Base-by-base conservation (phyloP, 768 basidiomycete genomes). In the Agrocybe pediades region DNA sequence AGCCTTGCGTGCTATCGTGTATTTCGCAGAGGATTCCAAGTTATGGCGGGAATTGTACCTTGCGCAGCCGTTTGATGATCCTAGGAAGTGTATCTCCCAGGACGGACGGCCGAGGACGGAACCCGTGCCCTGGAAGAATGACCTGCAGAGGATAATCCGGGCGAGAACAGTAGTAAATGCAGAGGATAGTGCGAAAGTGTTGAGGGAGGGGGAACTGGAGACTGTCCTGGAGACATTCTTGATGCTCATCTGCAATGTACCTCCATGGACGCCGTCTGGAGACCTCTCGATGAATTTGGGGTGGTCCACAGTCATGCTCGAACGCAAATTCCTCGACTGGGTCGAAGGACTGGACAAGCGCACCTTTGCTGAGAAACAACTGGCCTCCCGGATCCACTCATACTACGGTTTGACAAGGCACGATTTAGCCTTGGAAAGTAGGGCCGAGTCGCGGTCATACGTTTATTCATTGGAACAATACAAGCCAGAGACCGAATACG, bases 31-130 rank as follows among this genome's bases (percentile, higher is more conserved):
- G 8, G 74, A 80, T 57, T 71, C 71, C 23, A 70, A 80, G 44
- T 68, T 88, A 30, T 91, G 89, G 89, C 78, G 85, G 7, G 69
- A 67, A 8, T 73, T 90, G 5, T 91, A 89, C 66, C 83, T 91
- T 40, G 60, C 68, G 0, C 79, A 83, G 51, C 74, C 79, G 0
- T 75, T 88, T 51, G 89, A 90, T 54, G 86, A 90, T 59, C 87
- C 83, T 1, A 71, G 83, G 8, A 47, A 49, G n/a, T 79, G 83
- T 42, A 60, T 81, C 5, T 74, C 73, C 2, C 67, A 69, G 9
- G 60, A 64, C 19, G 75, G 75, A 3, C 43, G 23, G 1, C 65
- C 66, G 59, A 54, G 73, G 69, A 23, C 55, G 3, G 9, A 21
- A 17, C 58, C 67, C 2, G 63, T 83, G 6, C 68, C 80, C 54